Conservation (phyloP, 1,284 basidiomycete species). For the Porodaedalea pini region DNA sequence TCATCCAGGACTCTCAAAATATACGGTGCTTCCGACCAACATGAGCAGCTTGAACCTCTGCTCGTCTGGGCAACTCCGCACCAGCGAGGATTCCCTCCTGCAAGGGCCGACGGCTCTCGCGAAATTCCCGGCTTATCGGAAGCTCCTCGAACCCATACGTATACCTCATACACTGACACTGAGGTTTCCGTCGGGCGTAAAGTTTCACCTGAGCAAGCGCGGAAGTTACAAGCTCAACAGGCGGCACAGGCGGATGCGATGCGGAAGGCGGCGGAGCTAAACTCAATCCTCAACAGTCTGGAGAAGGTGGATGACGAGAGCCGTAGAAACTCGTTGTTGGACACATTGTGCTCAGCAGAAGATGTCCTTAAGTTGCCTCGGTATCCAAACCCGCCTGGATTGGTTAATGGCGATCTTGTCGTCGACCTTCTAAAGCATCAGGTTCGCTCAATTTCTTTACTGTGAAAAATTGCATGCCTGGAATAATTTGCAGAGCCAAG, state of each 20-base stretch:
- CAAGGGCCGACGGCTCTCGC: constrained; percentile 26
- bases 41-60: constrained; percentile 57
- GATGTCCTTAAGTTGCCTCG: constrained; percentile 66
- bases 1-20: constrained; percentile 60
- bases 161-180: constrained; percentile 22
- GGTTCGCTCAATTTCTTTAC: constrained; percentile 36
- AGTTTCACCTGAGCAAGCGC: constrained; percentile 31
- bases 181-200: constrained; percentile 24
- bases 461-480: background rate
- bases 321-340: constrained; percentile 65
- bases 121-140: constrained; percentile 26
- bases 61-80: constrained; percentile 74
- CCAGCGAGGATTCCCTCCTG: constrained; percentile 49
- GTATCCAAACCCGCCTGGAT: constrained; percentile 65
- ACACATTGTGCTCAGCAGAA: constrained; percentile 61
- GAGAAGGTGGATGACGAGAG: constrained; percentile 77
- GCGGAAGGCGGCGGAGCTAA: constrained; percentile 60
- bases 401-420: constrained; percentile 56
- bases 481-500: constrained; percentile 53
- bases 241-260: constrained; percentile 46
- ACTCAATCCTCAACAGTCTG: constrained; percentile 57
- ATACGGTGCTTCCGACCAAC: constrained; percentile 60
- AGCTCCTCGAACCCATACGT: constrained; percentile 19
- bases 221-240: constrained; percentile 35
- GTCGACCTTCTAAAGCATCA: constrained; percentile 80